phyloP scores from a whole-genome alignment of 2,329 filamentous ascomycete species.

The Capronia coronata region DNA sequence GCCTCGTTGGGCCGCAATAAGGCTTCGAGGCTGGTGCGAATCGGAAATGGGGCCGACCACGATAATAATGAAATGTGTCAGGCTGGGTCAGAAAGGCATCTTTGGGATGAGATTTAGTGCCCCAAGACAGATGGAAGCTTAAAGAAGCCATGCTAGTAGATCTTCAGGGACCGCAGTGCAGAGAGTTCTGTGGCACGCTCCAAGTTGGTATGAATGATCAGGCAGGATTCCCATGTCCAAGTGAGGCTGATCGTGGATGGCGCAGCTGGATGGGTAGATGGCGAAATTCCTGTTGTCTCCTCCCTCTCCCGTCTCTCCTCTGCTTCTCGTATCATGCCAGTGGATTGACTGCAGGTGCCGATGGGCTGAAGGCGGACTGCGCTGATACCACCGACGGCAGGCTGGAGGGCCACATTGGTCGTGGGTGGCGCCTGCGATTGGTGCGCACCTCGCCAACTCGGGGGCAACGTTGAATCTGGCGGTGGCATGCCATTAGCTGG shows the following conservation, averaged over 20 bases:
- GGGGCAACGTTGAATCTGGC: slow-evolving; percentile 3
- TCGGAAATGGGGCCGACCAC: neutral
- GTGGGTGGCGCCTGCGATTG: slow-evolving; percentile 2
- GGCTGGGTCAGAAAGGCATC: neutral
- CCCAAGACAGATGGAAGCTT: neutral
- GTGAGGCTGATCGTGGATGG: neutral
- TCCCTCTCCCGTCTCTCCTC: neutral
- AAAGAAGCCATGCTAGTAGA: too few relatives aligned
- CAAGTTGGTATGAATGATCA: too few relatives aligned
- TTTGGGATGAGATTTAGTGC: neutral
- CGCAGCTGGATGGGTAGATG: neutral
- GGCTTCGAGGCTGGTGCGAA: slow-evolving; percentile 12
- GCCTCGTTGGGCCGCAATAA: slow-evolving; percentile 5
- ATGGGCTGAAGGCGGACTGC: slow-evolving; percentile 9
- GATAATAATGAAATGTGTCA: neutral
- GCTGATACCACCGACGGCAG: slow-evolving; percentile 4
- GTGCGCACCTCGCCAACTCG: slow-evolving; percentile 8
- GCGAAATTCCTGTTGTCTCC: neutral
- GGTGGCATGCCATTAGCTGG: slow-evolving; percentile 5
- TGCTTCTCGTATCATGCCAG: neutral
- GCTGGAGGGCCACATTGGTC: neutral
- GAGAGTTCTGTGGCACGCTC: too few relatives aligned
- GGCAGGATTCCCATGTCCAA: neutral
- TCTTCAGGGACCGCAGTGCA: too few relatives aligned
- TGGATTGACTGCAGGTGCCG: neutral